Base-by-base conservation (phyloP, 495 filamentous ascomycete genomes). In the Cetradonia linearis region DNA sequence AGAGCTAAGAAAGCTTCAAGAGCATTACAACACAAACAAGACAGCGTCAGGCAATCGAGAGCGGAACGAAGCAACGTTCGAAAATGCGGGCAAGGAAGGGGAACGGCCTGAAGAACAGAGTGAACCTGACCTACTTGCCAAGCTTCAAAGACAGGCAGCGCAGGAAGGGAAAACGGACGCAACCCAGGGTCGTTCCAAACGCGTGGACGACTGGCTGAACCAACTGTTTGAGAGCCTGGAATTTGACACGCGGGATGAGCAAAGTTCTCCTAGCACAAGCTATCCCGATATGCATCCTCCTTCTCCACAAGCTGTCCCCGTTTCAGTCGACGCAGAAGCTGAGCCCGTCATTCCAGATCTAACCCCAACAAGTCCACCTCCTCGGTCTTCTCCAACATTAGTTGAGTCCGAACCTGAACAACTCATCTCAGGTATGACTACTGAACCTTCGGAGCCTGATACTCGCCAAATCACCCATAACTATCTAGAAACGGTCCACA, bases 401-500 rank as follows among this genome's bases (percentile, higher is more conserved):
- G 7, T 7, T 16, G 30, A 34, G n/a, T 20, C 18, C 8, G 8
- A 9, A 6, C 16, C 30, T 31, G 31, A 34, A 9, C 31, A 27
- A 7, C 11, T n/a, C 14, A 2, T 40, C 16, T 31, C 48, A 33
- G 1, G 27, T 58, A 16, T 25, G 11, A 58, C 10, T n/a, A 0
- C 30, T 6, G 30, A 48, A 8, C 5, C 56, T 36, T 28, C 18
- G 16, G 5, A 18, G n/a, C 10, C 18, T 36, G n/a, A 25, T 11
- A 8, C 20, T 14, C 27, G 34, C 20, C 16, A n/a, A 36, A 6
- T 36, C 23, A 20, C 1, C 27, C 40, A 37, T 7, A 46, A 30
- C n/a, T 58, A 46, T 58, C 30, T 58, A 25, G 27, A 37, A 48
- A 31, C 2, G 18, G 13, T 48, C 42, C 56, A 58, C 6, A 25